Evolutionary conservation across 768 basidiomycete genomes (phyloP).

Genomic region (Lyophyllum shimeji): DNA sequence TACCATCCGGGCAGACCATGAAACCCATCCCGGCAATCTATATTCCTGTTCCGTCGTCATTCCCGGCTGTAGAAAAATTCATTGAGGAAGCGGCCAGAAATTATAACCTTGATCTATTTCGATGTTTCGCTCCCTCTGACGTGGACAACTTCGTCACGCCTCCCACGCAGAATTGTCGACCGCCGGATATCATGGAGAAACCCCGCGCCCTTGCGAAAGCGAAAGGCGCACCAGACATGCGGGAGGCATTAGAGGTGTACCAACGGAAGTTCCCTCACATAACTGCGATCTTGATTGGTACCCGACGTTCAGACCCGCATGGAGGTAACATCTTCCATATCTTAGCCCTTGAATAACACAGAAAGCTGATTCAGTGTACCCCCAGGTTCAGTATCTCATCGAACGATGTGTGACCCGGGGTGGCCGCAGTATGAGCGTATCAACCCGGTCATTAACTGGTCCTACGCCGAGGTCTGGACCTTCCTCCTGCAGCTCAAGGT

Average conservation of each 20-base stretch:
- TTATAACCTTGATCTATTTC: slow-evolving; percentile 80
- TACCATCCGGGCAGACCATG: slow-evolving; percentile 31
- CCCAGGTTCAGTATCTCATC: slow-evolving; percentile 67
- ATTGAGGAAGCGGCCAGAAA: slow-evolving; percentile 57
- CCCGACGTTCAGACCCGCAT: slow-evolving; percentile 87
- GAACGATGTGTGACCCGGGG: slow-evolving; percentile 79
- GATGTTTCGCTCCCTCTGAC: slow-evolving; percentile 42
- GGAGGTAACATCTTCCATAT: slow-evolving; percentile 61
- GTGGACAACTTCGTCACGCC: slow-evolving; percentile 51
- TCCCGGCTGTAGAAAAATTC: slow-evolving; percentile 80
- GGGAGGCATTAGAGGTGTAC: slow-evolving; percentile 70
- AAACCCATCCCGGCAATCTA: slow-evolving; percentile 70
- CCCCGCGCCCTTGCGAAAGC: slow-evolving; percentile 47
- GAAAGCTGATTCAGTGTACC: neutral
- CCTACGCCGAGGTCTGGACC: slow-evolving; percentile 85
- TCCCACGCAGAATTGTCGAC: slow-evolving; percentile 15
- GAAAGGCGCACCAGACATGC: slow-evolving; percentile 74
- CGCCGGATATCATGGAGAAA: slow-evolving; percentile 21
- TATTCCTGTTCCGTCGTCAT: slow-evolving; percentile 89
- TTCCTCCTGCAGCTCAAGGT: slow-evolving; percentile 76
- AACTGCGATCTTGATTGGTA: slow-evolving; percentile 86
- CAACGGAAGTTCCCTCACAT: slow-evolving; percentile 66
- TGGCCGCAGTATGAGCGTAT: slow-evolving; percentile 92
- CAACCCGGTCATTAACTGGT: slow-evolving; percentile 96
- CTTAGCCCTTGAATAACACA: neutral